A percentile compares a stretch with the other conserved stretches of the same genome.
Conservation (phyloP, 2,329 filamentous ascomycete genomes). For the Coleophoma crateriformis region DNA sequence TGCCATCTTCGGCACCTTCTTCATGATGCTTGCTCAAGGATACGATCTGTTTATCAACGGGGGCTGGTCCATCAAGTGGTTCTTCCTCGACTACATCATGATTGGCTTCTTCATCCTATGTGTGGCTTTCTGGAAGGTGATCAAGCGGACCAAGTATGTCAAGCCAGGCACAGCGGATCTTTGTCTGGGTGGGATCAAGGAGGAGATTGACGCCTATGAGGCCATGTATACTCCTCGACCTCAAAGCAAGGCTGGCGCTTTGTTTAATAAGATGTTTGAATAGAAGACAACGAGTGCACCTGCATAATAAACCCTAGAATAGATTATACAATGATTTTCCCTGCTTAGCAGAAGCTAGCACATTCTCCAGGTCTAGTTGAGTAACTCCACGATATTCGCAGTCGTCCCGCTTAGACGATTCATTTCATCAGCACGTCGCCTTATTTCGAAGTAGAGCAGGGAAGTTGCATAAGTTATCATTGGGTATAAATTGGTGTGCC, state of each 20-base stretch:
- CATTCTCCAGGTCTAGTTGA: no score
- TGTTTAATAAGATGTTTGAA: constrained; percentile 3
- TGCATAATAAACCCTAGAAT: no score
- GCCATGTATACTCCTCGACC: not conserved
- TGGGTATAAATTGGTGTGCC: no score
- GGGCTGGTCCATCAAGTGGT: constrained; percentile 61
- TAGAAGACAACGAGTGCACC: not conserved
- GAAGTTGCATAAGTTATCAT: no score
- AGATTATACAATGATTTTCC: no score
- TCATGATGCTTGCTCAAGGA: constrained; percentile 69
- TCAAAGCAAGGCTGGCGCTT: not conserved
- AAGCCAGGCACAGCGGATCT: constrained; percentile 28
- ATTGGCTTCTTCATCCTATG: constrained; percentile 57
- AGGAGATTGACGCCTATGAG: constrained; percentile 6
- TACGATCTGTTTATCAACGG: constrained; percentile 67
- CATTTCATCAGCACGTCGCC: no score
- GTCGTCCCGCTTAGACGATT: no score
- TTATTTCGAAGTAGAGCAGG: no score
- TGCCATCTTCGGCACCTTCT: constrained; percentile 51
- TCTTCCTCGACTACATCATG: constrained; percentile 66
- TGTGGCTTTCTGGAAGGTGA: constrained; percentile 65
- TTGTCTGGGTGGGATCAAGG: constrained; percentile 3
- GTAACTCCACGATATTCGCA: no score
- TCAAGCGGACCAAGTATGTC: constrained; percentile 49
- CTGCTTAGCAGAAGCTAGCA: no score